These are phyloP conservation scores for Aspergillus nidulans DNA, from an alignment of 495 filamentous ascomycete species.

Conservation along the genomic window DNA sequence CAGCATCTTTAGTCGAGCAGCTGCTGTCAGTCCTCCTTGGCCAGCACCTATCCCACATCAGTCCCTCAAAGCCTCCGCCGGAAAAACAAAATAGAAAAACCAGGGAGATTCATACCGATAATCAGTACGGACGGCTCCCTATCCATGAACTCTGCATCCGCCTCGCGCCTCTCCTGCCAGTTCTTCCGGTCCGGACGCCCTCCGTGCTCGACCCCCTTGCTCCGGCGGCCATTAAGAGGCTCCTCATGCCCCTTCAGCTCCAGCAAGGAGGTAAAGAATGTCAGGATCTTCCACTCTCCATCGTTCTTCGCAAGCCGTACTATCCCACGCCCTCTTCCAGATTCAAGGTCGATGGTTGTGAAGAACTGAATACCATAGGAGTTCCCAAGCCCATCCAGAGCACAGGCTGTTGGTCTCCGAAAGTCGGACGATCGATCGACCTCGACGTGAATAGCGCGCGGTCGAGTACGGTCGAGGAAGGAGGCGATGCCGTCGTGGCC, in stretches of 20 bases:
- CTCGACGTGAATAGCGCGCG: no score
- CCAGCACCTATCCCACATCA: conserved; percentile 24
- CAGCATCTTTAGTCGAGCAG: conserved; percentile 70
- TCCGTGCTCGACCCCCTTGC: conserved; percentile 48
- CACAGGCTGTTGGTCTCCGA: no score
- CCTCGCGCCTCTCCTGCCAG: conserved; percentile 62
- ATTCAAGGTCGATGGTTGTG: conserved; percentile 36
- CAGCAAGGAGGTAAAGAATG: conserved; percentile 52
- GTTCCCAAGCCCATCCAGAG: conserved; percentile 47
- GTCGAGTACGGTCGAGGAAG: no score
- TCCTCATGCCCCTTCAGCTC: conserved; percentile 49
- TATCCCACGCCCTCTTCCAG: no score
- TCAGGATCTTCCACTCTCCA: conserved; percentile 69
- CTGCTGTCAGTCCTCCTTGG: conserved; percentile 52
- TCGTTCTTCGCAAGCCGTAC: no score
- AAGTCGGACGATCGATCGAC: no score
- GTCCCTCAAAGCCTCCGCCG: not conserved
- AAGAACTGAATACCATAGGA: conserved; percentile 51
- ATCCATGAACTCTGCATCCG: conserved; percentile 47
- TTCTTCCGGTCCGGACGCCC: conserved; percentile 51
- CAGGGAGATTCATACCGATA: conserved; percentile 52
- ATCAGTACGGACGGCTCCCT: conserved; percentile 61
- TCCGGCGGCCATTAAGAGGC: conserved; percentile 26
- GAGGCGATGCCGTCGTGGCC: no score
- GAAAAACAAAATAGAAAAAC: not conserved